Base-by-base conservation (phyloP, 768 basidiomycete genomes). In the Suillus tomentosus region DNA sequence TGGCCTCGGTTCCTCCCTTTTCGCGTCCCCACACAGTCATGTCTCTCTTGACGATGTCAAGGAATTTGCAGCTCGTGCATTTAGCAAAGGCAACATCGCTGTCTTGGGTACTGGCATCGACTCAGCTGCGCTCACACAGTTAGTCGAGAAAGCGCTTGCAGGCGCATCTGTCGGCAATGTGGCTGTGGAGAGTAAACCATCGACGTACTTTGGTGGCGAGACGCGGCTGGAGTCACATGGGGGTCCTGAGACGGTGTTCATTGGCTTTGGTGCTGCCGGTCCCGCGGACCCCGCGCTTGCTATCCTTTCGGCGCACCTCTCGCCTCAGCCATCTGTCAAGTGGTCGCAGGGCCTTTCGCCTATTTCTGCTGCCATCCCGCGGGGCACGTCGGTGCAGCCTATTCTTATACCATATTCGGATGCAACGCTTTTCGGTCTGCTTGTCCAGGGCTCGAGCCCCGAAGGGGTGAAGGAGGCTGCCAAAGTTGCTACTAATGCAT, bases 381-480 rank as follows among this genome's bases (percentile, higher is more conserved):
- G 74, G 63, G 84, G 85, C 50, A 80, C 90, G 1, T 84, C 84
- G 31, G 91, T 91, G 62, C 83, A 89, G 74, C 77, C 89, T 13
- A 87, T 97, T 61, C 85, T 92, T 72, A 81, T 95, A 14, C 89
- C 91, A 15, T 99, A 99, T 80, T 93, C 95, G 17, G 96, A 99
- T 73, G 96, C 95, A 4, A 82, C 90, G 8, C 83, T 99, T 59
- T 87, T 96, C 65, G 95, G 95, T 64, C 77, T 97, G 63, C 77
- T 94, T 61, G 80, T 98, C 42, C 87, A 92, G 73, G 94, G 87
- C 7, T 74, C 81, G 43, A 89, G 88, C 27, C 73, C 83, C 2
- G 80, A 82, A 51, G 85, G 80, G 60, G 88, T 94, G 54, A 87
- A 82, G 68, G 84, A 87, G 63, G 92, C 88, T 24, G 86, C 84